These are phyloP conservation scores for Dryas octopetala DNA, from an alignment of 306 rosid genomes.

Conservation along the genomic window DNA sequence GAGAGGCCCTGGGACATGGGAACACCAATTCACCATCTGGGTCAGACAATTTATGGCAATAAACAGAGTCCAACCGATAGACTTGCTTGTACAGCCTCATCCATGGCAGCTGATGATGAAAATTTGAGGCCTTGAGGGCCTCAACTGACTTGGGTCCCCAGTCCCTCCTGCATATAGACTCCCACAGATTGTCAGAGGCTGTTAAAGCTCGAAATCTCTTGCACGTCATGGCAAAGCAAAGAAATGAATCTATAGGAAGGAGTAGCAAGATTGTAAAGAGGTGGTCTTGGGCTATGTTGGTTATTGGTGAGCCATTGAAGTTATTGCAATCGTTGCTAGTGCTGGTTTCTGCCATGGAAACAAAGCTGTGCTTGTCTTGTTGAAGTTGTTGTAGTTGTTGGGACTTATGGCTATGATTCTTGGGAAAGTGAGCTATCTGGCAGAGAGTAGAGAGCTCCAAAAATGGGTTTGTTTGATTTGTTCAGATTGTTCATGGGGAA, in stretches of 20 bases:
- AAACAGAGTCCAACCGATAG: constrained; percentile 50
- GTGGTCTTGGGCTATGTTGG: constrained; percentile 65
- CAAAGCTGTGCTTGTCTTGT: background rate
- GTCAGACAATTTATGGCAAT: constrained; percentile 47
- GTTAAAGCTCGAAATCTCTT: constrained; percentile 58
- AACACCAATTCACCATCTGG: constrained; percentile 41
- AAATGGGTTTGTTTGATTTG: background rate
- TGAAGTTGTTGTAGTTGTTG: background rate
- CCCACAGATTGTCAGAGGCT: constrained; percentile 72
- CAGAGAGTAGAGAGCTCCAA: constrained; percentile 25
- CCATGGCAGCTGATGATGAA: constrained; percentile 55
- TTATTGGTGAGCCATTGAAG: constrained; percentile 60
- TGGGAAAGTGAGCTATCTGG: constrained; percentile 13
- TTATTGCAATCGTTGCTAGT: constrained; percentile 21
- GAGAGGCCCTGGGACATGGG: constrained; percentile 87
- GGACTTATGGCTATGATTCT: constrained; percentile 36
- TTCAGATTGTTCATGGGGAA: constrained; percentile 15
- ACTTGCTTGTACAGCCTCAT: constrained; percentile 70
- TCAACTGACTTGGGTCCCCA: constrained; percentile 69
- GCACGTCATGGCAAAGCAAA: constrained; percentile 76
- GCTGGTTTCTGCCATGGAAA: constrained; percentile 59
- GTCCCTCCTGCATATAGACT: constrained; percentile 66
- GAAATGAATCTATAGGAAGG: constrained; percentile 69
- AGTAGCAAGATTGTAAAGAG: constrained; percentile 60
- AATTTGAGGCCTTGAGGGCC: constrained; percentile 44